These are phyloP conservation scores for Russula abietina DNA, from an alignment of 768 basidiomycete genomes.

Conservation along the genomic window DNA sequence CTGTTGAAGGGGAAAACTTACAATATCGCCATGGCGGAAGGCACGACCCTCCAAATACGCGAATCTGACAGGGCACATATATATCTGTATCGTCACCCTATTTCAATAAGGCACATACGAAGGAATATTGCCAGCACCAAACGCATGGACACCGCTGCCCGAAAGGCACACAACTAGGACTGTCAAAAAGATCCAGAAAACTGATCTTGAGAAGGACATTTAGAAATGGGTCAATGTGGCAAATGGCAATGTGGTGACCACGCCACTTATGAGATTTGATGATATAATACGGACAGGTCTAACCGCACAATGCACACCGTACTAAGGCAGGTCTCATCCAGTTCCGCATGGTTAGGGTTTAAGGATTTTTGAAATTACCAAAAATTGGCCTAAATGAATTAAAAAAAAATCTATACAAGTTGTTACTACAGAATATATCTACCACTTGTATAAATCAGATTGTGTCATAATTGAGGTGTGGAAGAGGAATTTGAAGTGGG, in stretches of 20 bases:
- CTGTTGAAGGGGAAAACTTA: slow-evolving; percentile 27
- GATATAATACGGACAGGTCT: background rate
- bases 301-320: no score
- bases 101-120: slow-evolving; percentile 6
- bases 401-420: no score
- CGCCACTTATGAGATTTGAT: background rate
- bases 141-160: slow-evolving; percentile 57
- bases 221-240: background rate
- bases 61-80: slow-evolving; percentile 40
- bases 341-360: no score
- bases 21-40: slow-evolving; percentile 87
- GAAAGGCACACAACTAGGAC: slow-evolving; percentile 51
- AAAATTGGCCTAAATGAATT: no score
- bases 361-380: no score
- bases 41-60: slow-evolving; percentile 83
- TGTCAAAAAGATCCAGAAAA: slow-evolving; percentile 39
- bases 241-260: background rate
- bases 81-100: background rate
- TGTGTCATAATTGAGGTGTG: no score
- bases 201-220: slow-evolving; percentile 13
- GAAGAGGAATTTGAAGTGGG: no score
- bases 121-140: slow-evolving; percentile 86
- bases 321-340: no score
- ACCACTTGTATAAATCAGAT: no score
- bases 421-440: no score